Conservation (phyloP, 371 early-diverging fungal genomes). For the Rhizopus arrhizus region DNA sequence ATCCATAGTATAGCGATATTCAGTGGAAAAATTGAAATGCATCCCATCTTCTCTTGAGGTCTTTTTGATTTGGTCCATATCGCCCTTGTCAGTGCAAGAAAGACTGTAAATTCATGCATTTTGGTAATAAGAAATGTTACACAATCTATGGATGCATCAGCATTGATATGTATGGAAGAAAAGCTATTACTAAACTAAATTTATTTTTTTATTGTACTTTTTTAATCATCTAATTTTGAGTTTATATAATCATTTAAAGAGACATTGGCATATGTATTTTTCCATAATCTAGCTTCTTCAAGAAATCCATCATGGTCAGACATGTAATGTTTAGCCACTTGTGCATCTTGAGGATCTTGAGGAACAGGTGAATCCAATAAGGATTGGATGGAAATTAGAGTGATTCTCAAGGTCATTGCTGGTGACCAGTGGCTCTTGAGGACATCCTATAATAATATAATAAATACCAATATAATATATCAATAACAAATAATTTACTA, state of each 20-base stretch:
- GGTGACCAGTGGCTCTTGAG: slow-evolving; percentile 61
- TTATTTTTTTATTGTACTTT: no score
- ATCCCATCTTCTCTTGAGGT: no score
- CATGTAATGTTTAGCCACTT: slow-evolving; percentile 26
- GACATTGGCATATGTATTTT: slow-evolving; percentile 8
- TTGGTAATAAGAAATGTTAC: no score
- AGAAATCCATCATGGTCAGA: slow-evolving; percentile 9
- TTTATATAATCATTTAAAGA: slow-evolving; percentile 6
- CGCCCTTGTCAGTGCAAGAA: no score
- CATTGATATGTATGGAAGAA: no score
- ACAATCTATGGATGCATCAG: no score
- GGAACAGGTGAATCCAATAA: slow-evolving; percentile 58
- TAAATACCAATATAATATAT: neutral
- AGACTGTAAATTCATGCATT: no score
- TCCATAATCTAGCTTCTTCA: slow-evolving; percentile 15
- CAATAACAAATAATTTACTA: slow-evolving; percentile 22
- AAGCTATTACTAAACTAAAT: no score
- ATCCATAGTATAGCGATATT: no score
- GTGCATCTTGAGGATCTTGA: slow-evolving; percentile 45
- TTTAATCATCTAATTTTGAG: no score
- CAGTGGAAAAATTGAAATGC: no score
- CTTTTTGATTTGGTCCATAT: no score
- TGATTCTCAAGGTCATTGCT: slow-evolving; percentile 44
- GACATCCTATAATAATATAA: slow-evolving; percentile 7
- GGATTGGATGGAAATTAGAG: slow-evolving; percentile 52